phyloP scores from a whole-genome alignment of 2,329 filamentous ascomycete species.

The Penicillium sp. region DNA sequence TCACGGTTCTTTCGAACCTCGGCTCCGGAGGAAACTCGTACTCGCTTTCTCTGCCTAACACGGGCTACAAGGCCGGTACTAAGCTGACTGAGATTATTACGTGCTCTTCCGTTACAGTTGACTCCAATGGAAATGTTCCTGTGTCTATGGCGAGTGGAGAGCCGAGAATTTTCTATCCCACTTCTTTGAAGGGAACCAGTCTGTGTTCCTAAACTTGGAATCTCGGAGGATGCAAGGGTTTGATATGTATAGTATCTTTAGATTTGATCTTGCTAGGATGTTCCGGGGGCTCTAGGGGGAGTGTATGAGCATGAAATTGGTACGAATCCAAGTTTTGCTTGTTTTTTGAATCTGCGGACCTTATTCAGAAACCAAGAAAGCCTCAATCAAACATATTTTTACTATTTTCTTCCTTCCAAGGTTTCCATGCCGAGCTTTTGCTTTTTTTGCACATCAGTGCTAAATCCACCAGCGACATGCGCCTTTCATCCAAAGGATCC shows the following conservation, averaged over 20 bases:
- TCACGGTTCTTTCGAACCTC: slow-evolving; percentile 47
- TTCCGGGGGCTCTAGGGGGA: background rate
- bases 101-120: slow-evolving; percentile 48
- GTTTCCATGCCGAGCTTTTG: background rate
- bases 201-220: slow-evolving; percentile 12
- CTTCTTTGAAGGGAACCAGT: slow-evolving; percentile 8
- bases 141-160: slow-evolving; percentile 48
- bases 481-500: background rate
- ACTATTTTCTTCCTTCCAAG: background rate
- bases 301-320: background rate
- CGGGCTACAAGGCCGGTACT: slow-evolving; percentile 27
- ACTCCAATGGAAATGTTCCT: slow-evolving; percentile 45
- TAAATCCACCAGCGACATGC: background rate
- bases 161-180: slow-evolving; percentile 43
- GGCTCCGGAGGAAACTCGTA: slow-evolving; percentile 33
- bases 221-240: no score
- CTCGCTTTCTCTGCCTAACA: slow-evolving; percentile 26
- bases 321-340: background rate
- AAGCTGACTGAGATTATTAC: slow-evolving; percentile 31
- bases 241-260: background rate
- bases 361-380: background rate
- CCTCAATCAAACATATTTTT: background rate
- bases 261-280: background rate
- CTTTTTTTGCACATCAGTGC: background rate
- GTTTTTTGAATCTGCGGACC: background rate